Conservation (phyloP, 352 stramenopile species). For the Globisporangium spiculum region DNA sequence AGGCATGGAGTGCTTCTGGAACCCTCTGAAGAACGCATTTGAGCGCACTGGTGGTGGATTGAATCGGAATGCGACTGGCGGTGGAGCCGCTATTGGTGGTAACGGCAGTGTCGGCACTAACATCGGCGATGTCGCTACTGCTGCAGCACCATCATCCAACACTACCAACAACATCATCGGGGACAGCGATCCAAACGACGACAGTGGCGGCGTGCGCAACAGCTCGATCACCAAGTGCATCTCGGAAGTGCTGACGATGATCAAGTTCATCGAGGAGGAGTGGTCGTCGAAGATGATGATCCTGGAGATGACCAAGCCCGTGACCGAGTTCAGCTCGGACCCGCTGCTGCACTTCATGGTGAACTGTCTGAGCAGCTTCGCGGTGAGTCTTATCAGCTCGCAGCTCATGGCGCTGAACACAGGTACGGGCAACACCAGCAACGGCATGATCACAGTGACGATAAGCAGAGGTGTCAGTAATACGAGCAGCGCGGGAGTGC, state of each 20-base stretch:
- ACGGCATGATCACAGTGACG: conserved; percentile 31
- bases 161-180: not conserved
- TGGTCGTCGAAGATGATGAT: conserved; percentile 75
- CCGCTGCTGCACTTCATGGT: conserved; percentile 62
- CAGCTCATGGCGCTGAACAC: conserved; percentile 55
- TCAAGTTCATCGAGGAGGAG: conserved; percentile 67
- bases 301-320: conserved; percentile 67
- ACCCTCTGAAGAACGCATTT: conserved; percentile 57
- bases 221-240: conserved; percentile 50
- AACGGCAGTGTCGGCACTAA: conserved; percentile 6
- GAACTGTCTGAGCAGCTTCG: conserved; percentile 72
- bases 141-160: not conserved
- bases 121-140: conserved; percentile 5
- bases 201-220: conserved; percentile 4
- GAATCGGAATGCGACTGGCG: conserved; percentile 16
- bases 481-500: not conserved
- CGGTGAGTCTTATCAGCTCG: conserved; percentile 51
- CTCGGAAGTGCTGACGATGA: conserved; percentile 58
- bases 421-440: conserved; percentile 2
- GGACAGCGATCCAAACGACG: not conserved
- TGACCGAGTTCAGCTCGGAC: conserved; percentile 54
- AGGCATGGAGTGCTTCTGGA: conserved; percentile 61
- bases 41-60: conserved; percentile 27
- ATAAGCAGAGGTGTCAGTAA: conserved; percentile 11
- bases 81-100: not conserved